Evolutionary conservation across 305 asterid species (phyloP), one percentile per base, ranked within the genome.

Genomic region (Ilex paraguariensis): DNA sequence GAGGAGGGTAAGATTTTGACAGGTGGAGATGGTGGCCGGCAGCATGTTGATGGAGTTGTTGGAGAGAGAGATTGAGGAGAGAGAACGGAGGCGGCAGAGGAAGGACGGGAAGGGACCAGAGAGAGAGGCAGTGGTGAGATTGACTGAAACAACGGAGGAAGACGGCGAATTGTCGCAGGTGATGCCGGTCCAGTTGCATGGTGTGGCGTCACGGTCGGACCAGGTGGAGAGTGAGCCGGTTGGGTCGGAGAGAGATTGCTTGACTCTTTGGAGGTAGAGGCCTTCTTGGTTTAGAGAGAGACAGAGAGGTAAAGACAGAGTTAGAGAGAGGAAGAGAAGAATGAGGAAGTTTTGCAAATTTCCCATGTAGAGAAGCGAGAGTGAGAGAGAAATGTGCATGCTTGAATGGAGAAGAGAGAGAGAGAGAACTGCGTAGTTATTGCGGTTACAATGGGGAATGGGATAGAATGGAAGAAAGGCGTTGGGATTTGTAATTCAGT

Each of bases 131-230:
- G 70, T 65, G 33, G 70, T 1, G 66, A 91, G 84, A 42, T 16
- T 28, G 57, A 91, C 72, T 16, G 86, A 70, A 33, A 73, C 64
- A 3, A 91, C 95, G 14, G 83, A 70, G 39, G 44, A 64, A 15
- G 49, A 36, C 49, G 57, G 48, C 54, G 65, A 1, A 14, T 32
- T 12, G 69, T 74, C 59, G 81, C 98, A 91, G 16, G 70, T 21
- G 39, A 91, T 64, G 9, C 97, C 95, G 30, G 87, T 73, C 98
- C 98, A 91, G 77, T 82, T 82, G 71, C 98, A 91, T 53, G 97
- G 97, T 50, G 81, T 75, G 56, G 70, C 58, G 40, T 74, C 90
- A 49, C 64, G 58, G 70, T 56, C 74, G 31, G 79, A 72, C 97
- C 97, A 91, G 54, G 63, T 54, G 45, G 90, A 59, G 40, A 90